Conservation (phyloP, 2,329 filamentous ascomycete species). For the Corinectria fuckeliana region DNA sequence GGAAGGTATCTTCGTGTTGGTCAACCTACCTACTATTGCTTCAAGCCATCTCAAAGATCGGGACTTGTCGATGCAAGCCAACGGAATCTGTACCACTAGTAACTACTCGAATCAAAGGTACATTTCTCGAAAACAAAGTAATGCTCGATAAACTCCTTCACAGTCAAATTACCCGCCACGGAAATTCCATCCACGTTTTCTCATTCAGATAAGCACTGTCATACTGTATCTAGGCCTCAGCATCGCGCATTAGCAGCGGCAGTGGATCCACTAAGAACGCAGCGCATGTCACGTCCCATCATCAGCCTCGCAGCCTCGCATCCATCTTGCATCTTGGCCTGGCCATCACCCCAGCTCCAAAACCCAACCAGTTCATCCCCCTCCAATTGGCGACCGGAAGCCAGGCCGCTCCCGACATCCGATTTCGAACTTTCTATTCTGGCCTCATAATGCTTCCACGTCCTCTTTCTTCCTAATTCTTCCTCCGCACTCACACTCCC, state of each 20-base stretch:
- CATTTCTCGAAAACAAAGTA: too few species aligned
- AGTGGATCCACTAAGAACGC: slow-evolving; percentile 29
- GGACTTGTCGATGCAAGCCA: too few species aligned
- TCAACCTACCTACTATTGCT: too few species aligned
- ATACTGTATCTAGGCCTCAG: too few species aligned
- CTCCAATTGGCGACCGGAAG: slow-evolving; percentile 37
- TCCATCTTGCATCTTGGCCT: slow-evolving; percentile 32
- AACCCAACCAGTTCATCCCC: slow-evolving; percentile 21
- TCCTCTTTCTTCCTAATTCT: slow-evolving; percentile 14
- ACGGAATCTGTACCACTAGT: too few species aligned
- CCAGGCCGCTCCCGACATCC: slow-evolving; percentile 17
- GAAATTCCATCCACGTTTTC: too few species aligned
- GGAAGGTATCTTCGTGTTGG: background rate
- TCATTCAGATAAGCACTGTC: background rate
- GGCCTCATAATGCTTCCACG: slow-evolving; percentile 26
- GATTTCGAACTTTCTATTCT: slow-evolving; percentile 6
- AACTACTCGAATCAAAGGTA: too few species aligned
- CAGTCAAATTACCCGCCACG: too few species aligned
- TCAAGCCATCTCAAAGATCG: too few species aligned
- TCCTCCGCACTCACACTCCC: slow-evolving; percentile 12
- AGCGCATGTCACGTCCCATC: slow-evolving; percentile 30
- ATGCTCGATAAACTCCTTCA: too few species aligned
- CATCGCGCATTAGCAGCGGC: background rate
- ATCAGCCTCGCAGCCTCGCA: slow-evolving; percentile 48
- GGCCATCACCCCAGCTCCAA: slow-evolving; percentile 32